Conservation (phyloP, 176 grass and related monocot species). For the Aechmea fasciata region DNA sequence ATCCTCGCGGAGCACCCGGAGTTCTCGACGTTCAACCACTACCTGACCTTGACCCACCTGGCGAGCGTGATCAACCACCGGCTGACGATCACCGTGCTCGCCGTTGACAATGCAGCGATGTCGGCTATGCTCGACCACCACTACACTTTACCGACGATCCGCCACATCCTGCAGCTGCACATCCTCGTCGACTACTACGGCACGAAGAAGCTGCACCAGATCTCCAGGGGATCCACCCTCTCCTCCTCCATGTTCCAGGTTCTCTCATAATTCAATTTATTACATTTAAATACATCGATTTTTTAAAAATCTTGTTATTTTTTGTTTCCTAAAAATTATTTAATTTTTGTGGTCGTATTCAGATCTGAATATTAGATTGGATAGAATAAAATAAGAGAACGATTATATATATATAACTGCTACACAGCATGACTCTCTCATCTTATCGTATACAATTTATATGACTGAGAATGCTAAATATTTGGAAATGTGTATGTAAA, state of each 20-base stretch:
- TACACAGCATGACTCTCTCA: not conserved
- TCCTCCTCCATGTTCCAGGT: conserved; percentile 81
- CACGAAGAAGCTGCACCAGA: conserved; percentile 89
- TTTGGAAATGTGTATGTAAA: no score
- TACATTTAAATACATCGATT: no score
- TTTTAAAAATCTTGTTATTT: no score
- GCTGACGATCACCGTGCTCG: conserved; percentile 82
- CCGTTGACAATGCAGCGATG: conserved; percentile 67
- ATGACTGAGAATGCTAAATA: not conserved
- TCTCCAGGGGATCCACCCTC: conserved; percentile 47
- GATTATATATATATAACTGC: not conserved
- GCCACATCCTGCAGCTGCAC: conserved; percentile 75
- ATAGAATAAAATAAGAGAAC: no score
- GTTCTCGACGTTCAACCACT: conserved; percentile 83
- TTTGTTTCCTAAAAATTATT: no score
- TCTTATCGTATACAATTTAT: no score
- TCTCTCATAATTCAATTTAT: not conserved
- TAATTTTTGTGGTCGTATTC: no score
- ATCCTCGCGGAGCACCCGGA: conserved; percentile 62
- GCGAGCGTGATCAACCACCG: conserved; percentile 78
- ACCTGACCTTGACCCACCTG: conserved; percentile 61
- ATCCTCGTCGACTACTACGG: conserved; percentile 92
- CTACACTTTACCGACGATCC: conserved; percentile 52
- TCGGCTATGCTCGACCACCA: conserved; percentile 30
- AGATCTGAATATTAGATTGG: no score